phyloP scores from a whole-genome alignment of 306 rosid genomes.

The Prinsepia uniflora region DNA sequence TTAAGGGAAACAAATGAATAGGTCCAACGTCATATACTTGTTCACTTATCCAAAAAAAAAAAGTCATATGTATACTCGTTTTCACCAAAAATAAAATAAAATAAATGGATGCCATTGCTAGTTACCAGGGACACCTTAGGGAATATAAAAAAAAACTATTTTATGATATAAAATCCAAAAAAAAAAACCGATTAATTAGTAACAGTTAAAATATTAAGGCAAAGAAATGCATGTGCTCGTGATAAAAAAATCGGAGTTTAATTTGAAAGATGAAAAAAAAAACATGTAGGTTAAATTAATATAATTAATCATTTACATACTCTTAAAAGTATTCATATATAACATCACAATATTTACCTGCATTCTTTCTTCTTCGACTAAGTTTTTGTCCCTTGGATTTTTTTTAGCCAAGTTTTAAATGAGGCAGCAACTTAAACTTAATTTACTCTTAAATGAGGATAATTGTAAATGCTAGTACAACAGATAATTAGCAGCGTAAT shows the following conservation, averaged over 20 bases:
- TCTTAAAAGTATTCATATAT: slow-evolving; percentile 28
- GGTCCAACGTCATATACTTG: not conserved
- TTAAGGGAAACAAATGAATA: not conserved
- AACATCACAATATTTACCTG: slow-evolving; percentile 16
- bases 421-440: too few species aligned
- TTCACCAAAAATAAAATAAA: too few species aligned
- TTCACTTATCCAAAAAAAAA: too few species aligned
- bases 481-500: too few species aligned
- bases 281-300: not conserved
- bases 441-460: too few species aligned
- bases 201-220: not conserved
- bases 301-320: not conserved
- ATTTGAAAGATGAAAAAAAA: too few species aligned
- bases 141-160: not conserved
- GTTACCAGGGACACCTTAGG: not conserved
- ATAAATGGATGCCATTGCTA: not conserved
- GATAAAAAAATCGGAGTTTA: not conserved
- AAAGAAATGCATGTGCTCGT: not conserved
- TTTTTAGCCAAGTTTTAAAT: too few species aligned
- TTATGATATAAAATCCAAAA: not conserved
- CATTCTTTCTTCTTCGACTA: too few species aligned
- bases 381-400: too few species aligned
- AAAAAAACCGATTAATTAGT: not conserved
- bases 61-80: too few species aligned
- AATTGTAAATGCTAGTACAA: too few species aligned